Evolutionary conservation across 306 rosid species (phyloP).

Genomic region (Cicer chorassanicum): DNA sequence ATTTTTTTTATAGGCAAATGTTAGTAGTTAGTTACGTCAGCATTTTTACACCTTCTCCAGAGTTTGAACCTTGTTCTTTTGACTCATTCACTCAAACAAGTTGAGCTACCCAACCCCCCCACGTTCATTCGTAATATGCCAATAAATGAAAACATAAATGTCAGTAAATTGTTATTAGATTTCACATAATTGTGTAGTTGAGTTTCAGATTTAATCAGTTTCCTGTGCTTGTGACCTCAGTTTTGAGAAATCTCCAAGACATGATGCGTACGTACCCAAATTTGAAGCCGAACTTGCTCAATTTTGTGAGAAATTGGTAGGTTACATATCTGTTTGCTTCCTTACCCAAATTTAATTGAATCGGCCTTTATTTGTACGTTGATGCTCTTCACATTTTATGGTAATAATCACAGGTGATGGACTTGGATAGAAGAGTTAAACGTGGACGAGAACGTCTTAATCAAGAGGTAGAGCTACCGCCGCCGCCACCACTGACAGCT

Average conservation of each 20-base stretch:
- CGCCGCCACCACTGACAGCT: constrained; percentile 76
- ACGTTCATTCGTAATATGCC: background rate
- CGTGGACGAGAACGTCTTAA: constrained; percentile 97
- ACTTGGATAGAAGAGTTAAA: constrained; percentile 95
- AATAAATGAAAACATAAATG: constrained; percentile 1
- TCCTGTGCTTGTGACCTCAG: constrained; percentile 52
- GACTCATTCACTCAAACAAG: too few species aligned
- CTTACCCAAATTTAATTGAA: background rate
- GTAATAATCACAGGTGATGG: constrained; percentile 74
- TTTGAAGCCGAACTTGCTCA: constrained; percentile 96
- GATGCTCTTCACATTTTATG: constrained; percentile 24
- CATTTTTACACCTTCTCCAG: too few species aligned
- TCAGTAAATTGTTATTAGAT: constrained; percentile 25
- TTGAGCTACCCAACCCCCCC: too few species aligned
- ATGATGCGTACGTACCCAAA: constrained; percentile 76
- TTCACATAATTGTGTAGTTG: constrained; percentile 9
- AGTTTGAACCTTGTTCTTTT: too few species aligned
- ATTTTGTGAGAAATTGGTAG: constrained; percentile 94
- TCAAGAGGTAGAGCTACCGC: constrained; percentile 96
- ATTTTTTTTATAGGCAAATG: background rate
- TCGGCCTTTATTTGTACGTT: constrained; percentile 28
- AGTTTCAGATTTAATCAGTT: constrained; percentile 30
- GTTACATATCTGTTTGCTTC: constrained; percentile 24
- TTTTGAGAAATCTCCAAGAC: constrained; percentile 94
- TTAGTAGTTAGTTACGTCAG: too few species aligned